Evolutionary conservation across 257 asterid genomes (phyloP), one percentile per base, ranked within the genome.

Genomic region (Handroanthus guayacan): DNA sequence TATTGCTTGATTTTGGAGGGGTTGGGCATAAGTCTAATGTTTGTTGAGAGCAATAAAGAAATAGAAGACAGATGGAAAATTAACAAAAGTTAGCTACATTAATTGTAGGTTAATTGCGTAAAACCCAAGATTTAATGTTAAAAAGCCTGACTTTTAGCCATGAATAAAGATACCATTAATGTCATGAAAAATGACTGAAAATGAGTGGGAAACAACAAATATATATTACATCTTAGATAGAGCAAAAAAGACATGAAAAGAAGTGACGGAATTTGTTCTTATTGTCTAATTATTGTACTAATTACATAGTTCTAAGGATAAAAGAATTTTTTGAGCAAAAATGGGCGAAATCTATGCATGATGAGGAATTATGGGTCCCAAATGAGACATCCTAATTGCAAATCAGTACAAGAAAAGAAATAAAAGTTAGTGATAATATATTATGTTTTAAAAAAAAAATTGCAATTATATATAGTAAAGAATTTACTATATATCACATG

Each of bases 81-180:
- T n/a, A n/a, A n/a, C n/a, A n/a, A n/a, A n/a, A n/a, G n/a, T n/a
- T n/a, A n/a, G n/a, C n/a, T n/a, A n/a, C n/a, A n/a, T n/a, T n/a
- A n/a, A 17, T 44, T 56, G 44, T 5, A 45, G 57, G 69, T 36
- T 17, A 20, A 50, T 18, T 34, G 64, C 63, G 70, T 76, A 58
- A 63, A 69, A n/a, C 64, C 63, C 1, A 76, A 34, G 68, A 8
- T 58, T 69, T n/a, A n/a, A n/a, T 62, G 67, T 43, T 56, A 56
- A 54, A 62, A 62, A 37, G 48, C 63, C 55, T 43, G 55, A 58
- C 44, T 56, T 20, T 1, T 14, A 8, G 38, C 39, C 9, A 20
- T 2, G 38, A 57, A 5, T 2, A 57, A 57, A 18, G 31, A n/a
- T n/a, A 57, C 38, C 38, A 17, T 57, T 54, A 5, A 20, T 57